Percentiles rank a stretch among this genome's conserved stretches.
These are phyloP conservation scores for Rosellinia necatrix DNA, from an alignment of 2,329 filamentous ascomycete genomes.

Conservation along the genomic window DNA sequence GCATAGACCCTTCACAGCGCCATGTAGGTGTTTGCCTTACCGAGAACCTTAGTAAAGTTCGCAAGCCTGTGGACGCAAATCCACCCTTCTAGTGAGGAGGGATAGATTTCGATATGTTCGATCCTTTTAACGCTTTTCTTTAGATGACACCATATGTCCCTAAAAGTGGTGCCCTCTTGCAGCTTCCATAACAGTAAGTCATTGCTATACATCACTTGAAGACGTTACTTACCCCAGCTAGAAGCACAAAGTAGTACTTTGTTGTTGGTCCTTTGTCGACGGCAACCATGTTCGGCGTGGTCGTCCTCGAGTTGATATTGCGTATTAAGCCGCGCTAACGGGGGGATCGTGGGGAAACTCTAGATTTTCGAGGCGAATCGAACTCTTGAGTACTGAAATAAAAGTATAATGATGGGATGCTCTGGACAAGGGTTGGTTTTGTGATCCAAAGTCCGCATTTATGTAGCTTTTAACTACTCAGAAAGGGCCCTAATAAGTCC, in stretches of 20 bases:
- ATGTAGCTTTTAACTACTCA: no score
- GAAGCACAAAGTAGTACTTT: neutral
- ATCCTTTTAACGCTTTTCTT: neutral
- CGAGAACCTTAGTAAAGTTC: neutral
- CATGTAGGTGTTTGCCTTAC: constrained; percentile 6
- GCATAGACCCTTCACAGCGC: no score
- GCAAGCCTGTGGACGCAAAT: neutral
- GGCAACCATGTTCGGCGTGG: neutral
- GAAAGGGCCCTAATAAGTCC: no score
- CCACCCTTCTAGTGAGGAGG: neutral
- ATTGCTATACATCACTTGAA: neutral
- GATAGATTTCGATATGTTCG: neutral
- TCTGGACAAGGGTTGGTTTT: no score
- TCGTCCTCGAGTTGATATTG: neutral
- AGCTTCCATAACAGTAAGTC: constrained; percentile 3
- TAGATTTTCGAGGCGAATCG: no score
- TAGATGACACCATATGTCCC: constrained; percentile 6
- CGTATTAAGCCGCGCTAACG: no score
- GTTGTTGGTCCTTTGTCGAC: neutral
- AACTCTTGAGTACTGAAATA: no score
- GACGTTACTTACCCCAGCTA: neutral
- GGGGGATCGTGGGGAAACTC: no score
- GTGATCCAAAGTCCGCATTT: no score
- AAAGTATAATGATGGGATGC: no score
- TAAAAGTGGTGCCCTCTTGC: neutral